Base-by-base conservation (phyloP, 257 asterid species). In the Nicotiana tabacum region DNA sequence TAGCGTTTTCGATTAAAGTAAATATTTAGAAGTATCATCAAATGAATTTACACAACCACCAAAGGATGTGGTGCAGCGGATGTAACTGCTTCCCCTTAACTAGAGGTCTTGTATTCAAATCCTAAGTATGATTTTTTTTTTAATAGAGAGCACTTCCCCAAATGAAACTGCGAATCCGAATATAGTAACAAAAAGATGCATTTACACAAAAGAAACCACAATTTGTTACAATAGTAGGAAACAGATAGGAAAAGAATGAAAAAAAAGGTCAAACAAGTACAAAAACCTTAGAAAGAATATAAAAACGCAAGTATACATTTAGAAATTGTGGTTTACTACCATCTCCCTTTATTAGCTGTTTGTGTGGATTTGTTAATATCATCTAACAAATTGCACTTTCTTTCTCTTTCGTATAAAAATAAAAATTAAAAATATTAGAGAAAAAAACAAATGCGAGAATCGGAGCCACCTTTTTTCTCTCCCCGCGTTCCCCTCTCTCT, bases 401-500 rank as follows among this genome's bases (percentile, higher is more conserved):
- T 70, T 4, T 35, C 15, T 67, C 35, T 17, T 29, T 15, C 15
- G 8, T 65, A 29, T 32, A 29, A 37, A 48, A 48, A 24, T 37
- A 68, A 21, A 21, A 21, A 21, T 21, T 21, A 21, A 21, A 21
- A 21, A 18, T 35, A 37, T 35, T 35, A 37, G 30, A 68, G 13
- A 10, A 39, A 70, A 4, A 69, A n/a, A 69, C 18, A 69, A 70
- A 21, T 70, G 33, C 21, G 12, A 21, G 78, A 21, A 72, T 6
- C 78, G 35, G 78, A 43, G 60, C 60, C 30, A 51, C 61, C 33
- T 55, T 82, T 68, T 82, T 70, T 80, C 39, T 70, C 60, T 60
- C 37, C 64, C 43, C 83, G 82, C 78, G 81, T 15, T 51, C 80
- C 46, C 83, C 81, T 51, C 43, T 66, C 83, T 61, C 86, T 77